Conservation (phyloP, 129 eudicot genomes). For the Dittrichia graveolens region DNA sequence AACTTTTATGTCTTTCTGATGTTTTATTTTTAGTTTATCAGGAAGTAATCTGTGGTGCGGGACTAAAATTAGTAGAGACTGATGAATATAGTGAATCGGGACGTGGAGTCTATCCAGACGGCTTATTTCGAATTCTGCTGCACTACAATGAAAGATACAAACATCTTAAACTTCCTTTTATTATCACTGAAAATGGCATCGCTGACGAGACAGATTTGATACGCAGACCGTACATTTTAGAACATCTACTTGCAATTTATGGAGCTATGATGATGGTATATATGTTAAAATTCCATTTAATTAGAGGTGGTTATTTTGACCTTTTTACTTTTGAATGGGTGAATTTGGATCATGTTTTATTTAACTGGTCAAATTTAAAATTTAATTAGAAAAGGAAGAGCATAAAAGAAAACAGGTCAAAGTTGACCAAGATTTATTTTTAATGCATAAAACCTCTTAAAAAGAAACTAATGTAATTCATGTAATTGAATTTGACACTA, state of each 20-base stretch:
- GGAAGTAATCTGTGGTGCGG: slow-evolving; percentile 85
- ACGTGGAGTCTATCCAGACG: slow-evolving; percentile 97
- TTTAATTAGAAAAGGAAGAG: not conserved
- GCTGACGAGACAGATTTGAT: slow-evolving; percentile 94
- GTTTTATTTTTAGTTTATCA: slow-evolving; percentile 36
- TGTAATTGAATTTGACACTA: not conserved
- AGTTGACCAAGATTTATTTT: not conserved
- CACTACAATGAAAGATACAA: slow-evolving; percentile 92
- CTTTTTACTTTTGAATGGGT: not conserved
- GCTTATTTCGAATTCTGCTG: slow-evolving; percentile 77
- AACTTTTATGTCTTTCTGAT: slow-evolving; percentile 18
- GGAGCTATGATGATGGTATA: slow-evolving; percentile 91
- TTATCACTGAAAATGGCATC: slow-evolving; percentile 89
- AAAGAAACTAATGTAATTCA: not conserved
- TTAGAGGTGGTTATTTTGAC: slow-evolving; percentile 2
- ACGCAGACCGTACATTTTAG: slow-evolving; percentile 79
- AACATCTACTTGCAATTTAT: slow-evolving; percentile 85
- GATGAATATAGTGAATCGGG: slow-evolving; percentile 99
- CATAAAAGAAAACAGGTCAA: too few species aligned
- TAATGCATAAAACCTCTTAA: not conserved
- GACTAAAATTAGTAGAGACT: slow-evolving; percentile 69
- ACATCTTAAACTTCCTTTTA: slow-evolving; percentile 73
- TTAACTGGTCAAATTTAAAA: not conserved
- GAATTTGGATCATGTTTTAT: not conserved
- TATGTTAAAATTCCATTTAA: slow-evolving; percentile 16